A percentile compares a stretch with the other conserved stretches of the same genome.
Conservation (phyloP, 2,329 filamentous ascomycete species). For the Fusarium austroafricanum region DNA sequence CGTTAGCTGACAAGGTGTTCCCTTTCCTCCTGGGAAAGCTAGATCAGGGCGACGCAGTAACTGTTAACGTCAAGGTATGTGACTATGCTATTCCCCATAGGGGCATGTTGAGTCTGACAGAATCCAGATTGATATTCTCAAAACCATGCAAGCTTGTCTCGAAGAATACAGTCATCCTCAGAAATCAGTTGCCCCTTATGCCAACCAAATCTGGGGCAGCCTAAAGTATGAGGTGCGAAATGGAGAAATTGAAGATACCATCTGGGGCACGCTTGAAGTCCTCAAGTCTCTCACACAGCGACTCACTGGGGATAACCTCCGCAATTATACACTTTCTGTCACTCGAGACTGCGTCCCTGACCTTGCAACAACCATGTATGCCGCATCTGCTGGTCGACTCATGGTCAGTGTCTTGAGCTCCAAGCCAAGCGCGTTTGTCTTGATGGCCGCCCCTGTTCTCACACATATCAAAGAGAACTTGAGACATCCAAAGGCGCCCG, state of each 20-base stretch:
- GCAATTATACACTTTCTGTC: conserved; percentile 60
- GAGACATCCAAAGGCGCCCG: conserved; percentile 61
- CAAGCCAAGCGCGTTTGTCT: conserved; percentile 60
- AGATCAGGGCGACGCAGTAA: conserved; percentile 69
- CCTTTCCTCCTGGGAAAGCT: conserved; percentile 68
- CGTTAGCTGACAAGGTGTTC: conserved; percentile 59
- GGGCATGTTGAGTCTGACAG: conserved; percentile 18
- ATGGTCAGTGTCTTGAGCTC: conserved; percentile 64
- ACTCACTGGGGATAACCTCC: conserved; percentile 58
- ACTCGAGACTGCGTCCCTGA: conserved; percentile 67
- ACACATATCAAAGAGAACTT: conserved; percentile 64
- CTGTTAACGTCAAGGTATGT: conserved; percentile 66
- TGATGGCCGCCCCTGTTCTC: conserved; percentile 59
- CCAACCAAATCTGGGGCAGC: conserved; percentile 66
- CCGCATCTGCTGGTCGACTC: conserved; percentile 63
- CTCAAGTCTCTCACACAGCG: conserved; percentile 62
- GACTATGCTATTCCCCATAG: background rate
- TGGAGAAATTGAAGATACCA: conserved; percentile 68
- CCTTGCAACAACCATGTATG: conserved; percentile 64
- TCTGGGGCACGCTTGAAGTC: conserved; percentile 66
- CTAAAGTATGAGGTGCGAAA: conserved; percentile 73
- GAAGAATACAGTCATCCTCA: conserved; percentile 60
- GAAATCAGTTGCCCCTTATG: conserved; percentile 61
- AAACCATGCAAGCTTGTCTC: conserved; percentile 66
- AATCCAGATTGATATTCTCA: conserved; percentile 63